Conservation (phyloP, 2,329 filamentous ascomycete genomes). For the Ascochyta viciae-villosae region DNA sequence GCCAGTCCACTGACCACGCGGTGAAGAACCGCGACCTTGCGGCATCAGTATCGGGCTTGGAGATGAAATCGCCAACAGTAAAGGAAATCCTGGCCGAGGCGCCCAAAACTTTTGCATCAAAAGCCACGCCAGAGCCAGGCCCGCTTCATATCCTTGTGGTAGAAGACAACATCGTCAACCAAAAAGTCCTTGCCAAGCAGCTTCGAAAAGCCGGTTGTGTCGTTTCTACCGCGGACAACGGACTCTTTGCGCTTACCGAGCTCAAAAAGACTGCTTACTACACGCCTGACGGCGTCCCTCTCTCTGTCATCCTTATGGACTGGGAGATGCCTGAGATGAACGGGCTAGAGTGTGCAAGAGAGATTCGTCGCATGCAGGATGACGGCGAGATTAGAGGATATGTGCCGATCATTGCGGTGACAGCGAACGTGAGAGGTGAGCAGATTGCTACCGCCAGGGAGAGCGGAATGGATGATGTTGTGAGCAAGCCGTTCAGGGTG, state of each 20-base stretch:
- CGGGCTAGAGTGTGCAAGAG: slow-evolving; percentile 41
- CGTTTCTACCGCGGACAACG: slow-evolving; percentile 42
- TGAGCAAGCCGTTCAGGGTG: slow-evolving; percentile 46
- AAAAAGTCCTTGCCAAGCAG: slow-evolving; percentile 44
- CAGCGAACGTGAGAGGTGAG: slow-evolving; percentile 45
- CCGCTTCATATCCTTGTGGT: slow-evolving; percentile 42
- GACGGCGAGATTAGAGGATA: slow-evolving; percentile 29
- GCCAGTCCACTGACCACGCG: slow-evolving; percentile 13
- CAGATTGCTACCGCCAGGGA: slow-evolving; percentile 41
- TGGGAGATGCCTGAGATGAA: slow-evolving; percentile 52
- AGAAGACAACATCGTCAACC: slow-evolving; percentile 49
- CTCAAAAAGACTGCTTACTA: slow-evolving; percentile 30
- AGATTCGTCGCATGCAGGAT: slow-evolving; percentile 43
- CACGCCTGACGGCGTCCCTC: slow-evolving; percentile 19
- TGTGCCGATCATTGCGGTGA: slow-evolving; percentile 47
- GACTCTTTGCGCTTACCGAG: slow-evolving; percentile 38
- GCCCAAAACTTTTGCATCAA: not conserved
- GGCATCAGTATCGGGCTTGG: slow-evolving; percentile 13
- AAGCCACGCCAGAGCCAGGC: not conserved
- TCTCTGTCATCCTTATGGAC: slow-evolving; percentile 47
- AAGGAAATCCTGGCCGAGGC: slow-evolving; percentile 7
- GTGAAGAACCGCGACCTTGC: slow-evolving; percentile 13
- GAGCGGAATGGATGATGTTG: slow-evolving; percentile 46
- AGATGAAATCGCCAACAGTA: not conserved
- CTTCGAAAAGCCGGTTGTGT: slow-evolving; percentile 41